Conservation (phyloP, 441 rosid genomes). For the Arabidopsis hybrid region DNA sequence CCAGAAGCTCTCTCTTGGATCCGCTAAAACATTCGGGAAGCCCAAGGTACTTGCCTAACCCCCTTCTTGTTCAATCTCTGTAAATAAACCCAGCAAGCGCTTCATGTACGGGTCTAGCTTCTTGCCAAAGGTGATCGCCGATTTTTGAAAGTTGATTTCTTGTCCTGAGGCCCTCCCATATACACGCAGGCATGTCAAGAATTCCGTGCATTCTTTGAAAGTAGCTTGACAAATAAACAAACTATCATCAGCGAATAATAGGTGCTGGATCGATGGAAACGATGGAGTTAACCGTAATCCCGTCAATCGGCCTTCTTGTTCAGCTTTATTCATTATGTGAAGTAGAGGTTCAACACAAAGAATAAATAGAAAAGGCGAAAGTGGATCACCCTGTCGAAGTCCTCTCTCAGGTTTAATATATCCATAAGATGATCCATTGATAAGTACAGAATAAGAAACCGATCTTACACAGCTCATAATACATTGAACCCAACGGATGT, state of each 20-base stretch:
- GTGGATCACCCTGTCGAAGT: background rate
- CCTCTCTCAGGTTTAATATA: background rate
- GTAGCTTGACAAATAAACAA: background rate
- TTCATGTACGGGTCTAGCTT: too few species aligned
- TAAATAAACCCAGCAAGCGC: too few species aligned
- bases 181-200: too few species aligned
- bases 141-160: background rate
- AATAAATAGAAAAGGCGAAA: background rate
- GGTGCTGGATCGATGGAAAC: background rate
- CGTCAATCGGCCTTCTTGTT: background rate
- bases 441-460: too few species aligned
- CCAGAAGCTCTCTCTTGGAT: too few species aligned
- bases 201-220: background rate
- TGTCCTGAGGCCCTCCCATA: background rate
- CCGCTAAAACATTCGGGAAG: too few species aligned
- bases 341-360: background rate
- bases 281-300: fast-evolving
- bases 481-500: too few species aligned
- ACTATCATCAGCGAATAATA: background rate
- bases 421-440: too few species aligned
- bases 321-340: background rate
- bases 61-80: too few species aligned
- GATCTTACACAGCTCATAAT: too few species aligned
- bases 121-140: background rate
- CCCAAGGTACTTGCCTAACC: too few species aligned